These are phyloP conservation scores for Xerocomus amazonicus DNA, from an alignment of 1,284 basidiomycete species.

Conservation along the genomic window DNA sequence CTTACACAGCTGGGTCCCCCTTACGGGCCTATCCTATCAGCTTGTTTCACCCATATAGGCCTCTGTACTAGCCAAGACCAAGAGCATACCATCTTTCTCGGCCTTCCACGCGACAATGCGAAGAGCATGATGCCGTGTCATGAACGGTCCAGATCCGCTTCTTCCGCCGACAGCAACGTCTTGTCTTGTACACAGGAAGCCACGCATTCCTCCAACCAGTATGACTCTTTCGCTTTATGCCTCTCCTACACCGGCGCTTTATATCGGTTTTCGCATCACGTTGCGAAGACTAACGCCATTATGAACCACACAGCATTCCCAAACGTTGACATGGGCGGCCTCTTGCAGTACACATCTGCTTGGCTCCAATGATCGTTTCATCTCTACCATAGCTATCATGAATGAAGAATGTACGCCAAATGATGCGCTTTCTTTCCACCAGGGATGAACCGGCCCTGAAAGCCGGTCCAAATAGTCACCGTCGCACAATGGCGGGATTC, in stretches of 20 bases:
- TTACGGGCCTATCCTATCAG: too few species aligned
- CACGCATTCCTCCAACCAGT: conserved; percentile 7
- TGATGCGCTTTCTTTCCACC: conserved; percentile 3
- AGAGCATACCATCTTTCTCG: background rate
- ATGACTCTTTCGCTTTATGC: conserved; percentile 6
- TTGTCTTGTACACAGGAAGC: conserved; percentile 2
- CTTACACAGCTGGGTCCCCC: background rate
- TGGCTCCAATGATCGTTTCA: conserved; percentile 6
- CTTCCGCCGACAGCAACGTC: conserved; percentile 18
- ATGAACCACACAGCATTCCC: conserved; percentile 22
- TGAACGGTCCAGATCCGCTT: background rate
- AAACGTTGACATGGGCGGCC: conserved; percentile 7
- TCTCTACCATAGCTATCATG: background rate
- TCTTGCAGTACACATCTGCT: background rate
- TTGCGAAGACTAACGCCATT: conserved; percentile 1
- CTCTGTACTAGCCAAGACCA: too few species aligned
- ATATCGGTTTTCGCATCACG: background rate
- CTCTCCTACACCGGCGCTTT: conserved; percentile 3
- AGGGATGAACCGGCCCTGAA: background rate
- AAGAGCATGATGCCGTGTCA: background rate
- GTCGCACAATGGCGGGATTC: too few species aligned
- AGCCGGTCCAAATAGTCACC: background rate
- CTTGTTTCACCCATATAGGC: conserved; percentile 17
- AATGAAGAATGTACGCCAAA: conserved; percentile 1
- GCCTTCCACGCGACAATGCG: background rate